Evolutionary conservation across 495 filamentous ascomycete genomes (phyloP).

Genomic region (Daldinia bambusicola): DNA sequence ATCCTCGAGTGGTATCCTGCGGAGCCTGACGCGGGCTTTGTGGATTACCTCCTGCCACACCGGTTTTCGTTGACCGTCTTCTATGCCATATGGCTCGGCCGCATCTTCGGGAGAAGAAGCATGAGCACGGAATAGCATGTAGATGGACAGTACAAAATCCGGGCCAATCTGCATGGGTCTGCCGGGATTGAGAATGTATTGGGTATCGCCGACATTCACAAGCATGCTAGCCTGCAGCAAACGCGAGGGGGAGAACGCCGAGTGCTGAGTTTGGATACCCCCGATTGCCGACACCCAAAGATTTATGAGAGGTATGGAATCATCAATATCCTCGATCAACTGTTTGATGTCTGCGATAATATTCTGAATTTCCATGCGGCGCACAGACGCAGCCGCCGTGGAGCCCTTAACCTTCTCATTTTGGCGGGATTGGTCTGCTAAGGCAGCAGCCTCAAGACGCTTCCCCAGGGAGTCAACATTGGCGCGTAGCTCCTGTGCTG

Average conservation of each 20-base stretch:
- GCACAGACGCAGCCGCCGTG: conserved; percentile 42
- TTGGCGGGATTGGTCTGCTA: conserved; percentile 68
- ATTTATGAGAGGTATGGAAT: conserved; percentile 92
- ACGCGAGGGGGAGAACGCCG: conserved; percentile 77
- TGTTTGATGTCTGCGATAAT: conserved; percentile 81
- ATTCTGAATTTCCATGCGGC: conserved; percentile 69
- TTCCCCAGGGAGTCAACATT: conserved; percentile 88
- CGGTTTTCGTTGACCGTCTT: conserved; percentile 68
- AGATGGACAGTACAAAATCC: conserved; percentile 87
- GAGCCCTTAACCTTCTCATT: conserved; percentile 60
- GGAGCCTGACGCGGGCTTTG: conserved; percentile 86
- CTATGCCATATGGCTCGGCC: conserved; percentile 57
- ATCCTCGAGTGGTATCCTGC: conserved; percentile 59
- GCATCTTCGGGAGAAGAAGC: conserved; percentile 50
- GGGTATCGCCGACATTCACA: conserved; percentile 85
- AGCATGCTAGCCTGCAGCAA: conserved; percentile 94
- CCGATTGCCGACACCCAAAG: conserved; percentile 96
- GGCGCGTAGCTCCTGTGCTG: conserved; percentile 86
- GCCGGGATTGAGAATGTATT: conserved; percentile 73
- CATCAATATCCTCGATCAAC: conserved; percentile 83
- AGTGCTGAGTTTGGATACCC: conserved; percentile 63
- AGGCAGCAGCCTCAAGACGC: conserved; percentile 75
- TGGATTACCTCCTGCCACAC: conserved; percentile 99
- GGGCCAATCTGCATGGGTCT: conserved; percentile 86
- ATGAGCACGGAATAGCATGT: conserved; percentile 95